Conservation (phyloP, 148 eudicot genomes). For the Amaranthus hypochondriacus region DNA sequence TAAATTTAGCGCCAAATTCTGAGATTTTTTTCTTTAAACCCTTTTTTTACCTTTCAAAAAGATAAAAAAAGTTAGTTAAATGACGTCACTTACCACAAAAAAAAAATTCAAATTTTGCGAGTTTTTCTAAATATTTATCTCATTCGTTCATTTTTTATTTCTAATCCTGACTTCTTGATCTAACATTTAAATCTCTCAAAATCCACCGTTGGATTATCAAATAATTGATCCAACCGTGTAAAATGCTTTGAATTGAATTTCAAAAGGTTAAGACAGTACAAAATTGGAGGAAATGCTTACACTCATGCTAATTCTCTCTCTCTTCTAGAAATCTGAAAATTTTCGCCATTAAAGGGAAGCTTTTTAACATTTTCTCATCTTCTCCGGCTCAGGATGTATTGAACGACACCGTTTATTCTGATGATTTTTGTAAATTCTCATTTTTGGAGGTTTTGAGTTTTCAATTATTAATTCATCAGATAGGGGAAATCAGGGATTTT, state of each 20-base stretch:
- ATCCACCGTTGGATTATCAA: constrained; percentile 17
- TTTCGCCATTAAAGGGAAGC: constrained; percentile 2
- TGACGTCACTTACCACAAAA: constrained; percentile 33
- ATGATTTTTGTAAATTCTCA: not conserved
- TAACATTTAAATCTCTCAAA: constrained; percentile 13
- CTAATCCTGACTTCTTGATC: not conserved
- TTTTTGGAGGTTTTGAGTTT: not conserved
- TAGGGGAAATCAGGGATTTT: not conserved
- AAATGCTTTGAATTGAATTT: constrained; percentile 32
- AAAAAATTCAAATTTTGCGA: not conserved
- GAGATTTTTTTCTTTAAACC: constrained; percentile 8
- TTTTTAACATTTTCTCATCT: not conserved
- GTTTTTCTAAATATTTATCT: too few species aligned
- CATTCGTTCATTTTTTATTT: constrained; percentile 14
- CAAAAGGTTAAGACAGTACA: constrained; percentile 23
- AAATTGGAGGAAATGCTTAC: constrained; percentile 6
- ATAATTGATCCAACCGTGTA: constrained; percentile 15
- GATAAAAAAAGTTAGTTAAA: not conserved
- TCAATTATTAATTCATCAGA: not conserved
- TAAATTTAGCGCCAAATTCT: constrained; percentile 28
- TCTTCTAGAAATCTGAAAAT: not conserved
- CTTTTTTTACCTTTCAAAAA: not conserved
- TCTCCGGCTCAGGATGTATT: not conserved
- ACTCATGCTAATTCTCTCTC: not conserved
- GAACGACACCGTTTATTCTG: not conserved